Percentiles rank a stretch among this genome's conserved stretches.
These are phyloP conservation scores for Xylariaceae sp. DNA, from an alignment of 2,329 filamentous ascomycete genomes.

Conservation along the genomic window DNA sequence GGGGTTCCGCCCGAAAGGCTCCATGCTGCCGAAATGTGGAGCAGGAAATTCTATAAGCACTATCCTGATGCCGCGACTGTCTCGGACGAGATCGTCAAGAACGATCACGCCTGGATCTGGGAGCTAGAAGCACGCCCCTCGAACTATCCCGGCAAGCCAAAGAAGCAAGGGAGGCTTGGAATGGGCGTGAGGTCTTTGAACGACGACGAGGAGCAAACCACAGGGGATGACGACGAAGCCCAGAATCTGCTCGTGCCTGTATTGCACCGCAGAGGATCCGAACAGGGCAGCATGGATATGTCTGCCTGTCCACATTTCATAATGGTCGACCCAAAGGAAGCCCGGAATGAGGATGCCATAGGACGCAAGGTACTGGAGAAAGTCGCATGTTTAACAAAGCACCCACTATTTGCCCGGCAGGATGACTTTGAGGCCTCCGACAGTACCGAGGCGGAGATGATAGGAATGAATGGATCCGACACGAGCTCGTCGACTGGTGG, in stretches of 20 bases:
- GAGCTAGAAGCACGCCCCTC: slow-evolving; percentile 75
- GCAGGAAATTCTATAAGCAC: slow-evolving; percentile 76
- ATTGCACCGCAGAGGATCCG: slow-evolving; percentile 46
- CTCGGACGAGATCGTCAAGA: slow-evolving; percentile 62
- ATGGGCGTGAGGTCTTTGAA: slow-evolving; percentile 38
- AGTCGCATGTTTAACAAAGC: slow-evolving; percentile 68
- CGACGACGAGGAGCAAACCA: slow-evolving; percentile 30
- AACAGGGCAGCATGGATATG: slow-evolving; percentile 7
- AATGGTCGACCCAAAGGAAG: slow-evolving; percentile 66
- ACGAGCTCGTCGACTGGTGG: slow-evolving; percentile 59
- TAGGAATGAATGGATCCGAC: slow-evolving; percentile 52
- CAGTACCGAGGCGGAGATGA: slow-evolving; percentile 58
- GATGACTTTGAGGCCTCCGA: slow-evolving; percentile 41
- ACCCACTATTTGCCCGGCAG: slow-evolving; percentile 51
- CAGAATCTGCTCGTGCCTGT: slow-evolving; percentile 64
- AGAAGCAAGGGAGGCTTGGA: slow-evolving; percentile 33
- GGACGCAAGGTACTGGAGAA: slow-evolving; percentile 72
- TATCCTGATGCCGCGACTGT: slow-evolving; percentile 63
- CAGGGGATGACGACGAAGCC: slow-evolving; percentile 48
- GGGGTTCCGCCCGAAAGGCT: slow-evolving; percentile 58
- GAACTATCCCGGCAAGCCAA: slow-evolving; percentile 55
- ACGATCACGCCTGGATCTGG: slow-evolving; percentile 60
- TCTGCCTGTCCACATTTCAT: slow-evolving; percentile 57
- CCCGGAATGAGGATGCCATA: slow-evolving; percentile 59
- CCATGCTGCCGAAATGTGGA: slow-evolving; percentile 78